Percentiles rank a stretch among this genome's conserved stretches.
Conservation (phyloP, 2,329 filamentous ascomycete genomes). For the Diaporthe sp. region DNA sequence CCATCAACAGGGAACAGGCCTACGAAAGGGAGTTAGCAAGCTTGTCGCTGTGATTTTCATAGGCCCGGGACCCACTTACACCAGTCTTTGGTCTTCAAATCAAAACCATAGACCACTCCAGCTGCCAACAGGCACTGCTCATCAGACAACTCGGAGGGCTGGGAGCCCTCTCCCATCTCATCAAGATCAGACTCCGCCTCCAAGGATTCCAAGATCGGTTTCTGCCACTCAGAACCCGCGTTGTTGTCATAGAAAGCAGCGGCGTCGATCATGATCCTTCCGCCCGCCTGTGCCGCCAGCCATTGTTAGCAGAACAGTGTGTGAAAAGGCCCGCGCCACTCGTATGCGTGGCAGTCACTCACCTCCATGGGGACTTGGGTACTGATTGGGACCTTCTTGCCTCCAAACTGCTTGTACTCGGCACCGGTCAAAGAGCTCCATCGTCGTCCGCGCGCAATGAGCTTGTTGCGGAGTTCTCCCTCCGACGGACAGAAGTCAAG, state of each 20-base stretch:
- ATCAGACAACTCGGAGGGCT: background rate
- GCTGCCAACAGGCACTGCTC: background rate
- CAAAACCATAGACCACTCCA: background rate
- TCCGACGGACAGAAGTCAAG: constrained; percentile 40
- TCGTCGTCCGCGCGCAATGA: background rate
- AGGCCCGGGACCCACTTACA: background rate
- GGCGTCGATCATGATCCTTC: constrained; percentile 12
- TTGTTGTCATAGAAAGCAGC: constrained; percentile 1
- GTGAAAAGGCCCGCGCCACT: no score
- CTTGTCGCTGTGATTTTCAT: background rate
- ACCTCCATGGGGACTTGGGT: background rate
- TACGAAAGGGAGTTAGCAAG: background rate
- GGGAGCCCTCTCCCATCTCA: background rate
- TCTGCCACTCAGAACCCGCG: background rate
- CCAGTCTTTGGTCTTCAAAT: constrained; percentile 11
- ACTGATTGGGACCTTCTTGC: constrained; percentile 1
- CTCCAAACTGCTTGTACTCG: constrained; percentile 5
- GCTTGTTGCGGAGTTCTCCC: background rate
- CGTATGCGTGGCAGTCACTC: background rate
- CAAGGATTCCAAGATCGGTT: background rate
- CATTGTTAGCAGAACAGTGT: background rate
- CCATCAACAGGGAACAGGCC: constrained; percentile 33
- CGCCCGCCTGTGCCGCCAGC: background rate
- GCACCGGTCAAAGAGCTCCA: background rate
- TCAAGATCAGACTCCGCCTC: background rate